Base-by-base conservation (phyloP, 2,329 filamentous ascomycete species). In the Aspergillus chevalieri region DNA sequence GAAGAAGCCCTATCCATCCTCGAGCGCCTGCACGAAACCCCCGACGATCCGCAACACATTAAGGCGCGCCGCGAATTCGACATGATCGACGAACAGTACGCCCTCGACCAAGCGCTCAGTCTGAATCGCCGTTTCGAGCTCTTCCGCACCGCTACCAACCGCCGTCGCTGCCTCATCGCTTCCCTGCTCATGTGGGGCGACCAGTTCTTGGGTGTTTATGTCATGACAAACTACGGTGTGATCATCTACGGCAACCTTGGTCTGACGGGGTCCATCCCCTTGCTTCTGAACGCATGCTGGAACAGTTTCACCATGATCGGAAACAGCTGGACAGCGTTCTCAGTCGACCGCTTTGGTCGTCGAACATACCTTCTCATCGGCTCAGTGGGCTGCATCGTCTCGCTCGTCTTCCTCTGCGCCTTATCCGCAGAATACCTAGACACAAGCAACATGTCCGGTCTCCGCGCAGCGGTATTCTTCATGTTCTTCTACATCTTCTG, bases 61-160 rank as follows among this genome's bases (percentile, higher is more conserved):
- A 56, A 65, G 10, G 70, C 70, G 17, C 56, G 64, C 9, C 66
- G 69, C 24, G 68, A 70, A 38, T 76, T 76, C 55, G 69, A 68
- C 52, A 65, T 71, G 44, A 75, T 76, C 59, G 65, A 68, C 53
- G 69, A 70, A 46, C 73, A 78, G 52, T 64, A 69, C 34, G 70
- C 73, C 41, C 57, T 74, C 3, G 68, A 75, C 47, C 58, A 58
- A 7, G 57, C 64, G 26, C 65, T 68, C 47, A 58, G 38, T 41
- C 38, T 52, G 10, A 64, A 55, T n/a, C 63, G 66, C 7, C 56
- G 56, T 19, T 71, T 71, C 49, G 72, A 73, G 51, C 61, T 77
- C 24, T 71, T 76, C 59, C 65, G 65, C 24, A 74, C 70, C 6
- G 49, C 61, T 4, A 52, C 72, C 0, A 75, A 76, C 49, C 63